Conservation (phyloP, 768 basidiomycete species). For the Russula sp. region DNA sequence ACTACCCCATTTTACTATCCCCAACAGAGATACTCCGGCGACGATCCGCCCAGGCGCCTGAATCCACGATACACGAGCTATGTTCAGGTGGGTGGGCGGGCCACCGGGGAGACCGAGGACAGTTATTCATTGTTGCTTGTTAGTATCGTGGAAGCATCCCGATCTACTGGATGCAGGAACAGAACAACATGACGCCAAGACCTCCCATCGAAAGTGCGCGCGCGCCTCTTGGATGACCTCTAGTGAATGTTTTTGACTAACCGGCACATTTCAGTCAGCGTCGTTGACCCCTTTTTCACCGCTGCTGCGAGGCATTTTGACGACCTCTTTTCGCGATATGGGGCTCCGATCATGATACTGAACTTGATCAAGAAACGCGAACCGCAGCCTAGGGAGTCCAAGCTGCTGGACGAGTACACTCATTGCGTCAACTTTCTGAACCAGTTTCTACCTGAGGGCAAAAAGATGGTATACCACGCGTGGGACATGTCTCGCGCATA, state of each 20-base stretch:
- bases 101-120: neutral
- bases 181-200: slow-evolving; percentile 80
- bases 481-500: slow-evolving; percentile 98
- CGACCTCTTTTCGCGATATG: slow-evolving; percentile 83
- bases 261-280: slow-evolving; percentile 53
- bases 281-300: slow-evolving; percentile 91
- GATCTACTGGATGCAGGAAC: slow-evolving; percentile 94
- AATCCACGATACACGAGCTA: slow-evolving; percentile 92
- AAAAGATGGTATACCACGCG: slow-evolving; percentile 85
- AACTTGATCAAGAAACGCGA: slow-evolving; percentile 90
- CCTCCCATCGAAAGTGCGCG: slow-evolving; percentile 92
- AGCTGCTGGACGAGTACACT: slow-evolving; percentile 84
- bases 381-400: slow-evolving; percentile 78
- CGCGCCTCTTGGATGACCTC: neutral
- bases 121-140: neutral
- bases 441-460: slow-evolving; percentile 82
- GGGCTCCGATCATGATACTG: slow-evolving; percentile 81
- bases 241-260: neutral
- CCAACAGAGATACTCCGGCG: slow-evolving; percentile 32
- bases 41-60: slow-evolving; percentile 38
- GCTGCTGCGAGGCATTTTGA: slow-evolving; percentile 93
- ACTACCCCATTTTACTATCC: slow-evolving; percentile 89
- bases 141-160: slow-evolving; percentile 95
- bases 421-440: slow-evolving; percentile 91
- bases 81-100: slow-evolving; percentile 59